Base-by-base conservation (phyloP, 1,284 basidiomycete species). In the Ganoderma lucidum region DNA sequence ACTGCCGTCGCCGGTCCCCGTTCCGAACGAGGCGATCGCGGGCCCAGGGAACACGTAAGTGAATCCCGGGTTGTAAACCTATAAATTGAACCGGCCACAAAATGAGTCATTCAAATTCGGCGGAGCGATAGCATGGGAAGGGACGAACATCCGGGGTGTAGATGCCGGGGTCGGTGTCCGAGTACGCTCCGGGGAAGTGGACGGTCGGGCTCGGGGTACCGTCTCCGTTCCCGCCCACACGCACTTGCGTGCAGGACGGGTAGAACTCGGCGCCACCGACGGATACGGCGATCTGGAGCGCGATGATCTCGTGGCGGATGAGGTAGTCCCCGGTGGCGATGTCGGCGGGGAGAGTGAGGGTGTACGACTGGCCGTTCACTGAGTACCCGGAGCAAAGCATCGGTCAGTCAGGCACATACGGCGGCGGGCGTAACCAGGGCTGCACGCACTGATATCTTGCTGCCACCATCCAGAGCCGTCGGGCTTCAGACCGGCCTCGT, bases 241-340 rank as follows among this genome's bases (percentile, higher is more conserved):
- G 81, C 66, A 93, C 75, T 75, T 93, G 92, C 10, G 86, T 78
- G 77, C 92, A 93, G 28, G 84, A 86, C 0, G 88, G 88, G 77
- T 93, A 93, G 81, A 92, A 93, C 78, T 93, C 91, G 12, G 90
- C 91, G 15, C 88, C 88, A 5, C 87, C 87, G 0, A 64, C 1
- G 1, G 75, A 69, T 61, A 77, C 77, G 8, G 85, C 92, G 23
- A 87, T 81, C 72, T 93, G 92, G 14, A 93, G 86, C 6, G 89
- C 87, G 76, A 93, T 90, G 78, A 93, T 70, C 65, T 93, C 92
- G 77, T 91, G 87, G 6, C 92, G 89, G 74, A 93, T 80, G 70
- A 93, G 83, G 76, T 93, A 93, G 73, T 88, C 82, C 92, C 92
- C 0, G 90, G 78, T n/a, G 0, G 84, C 82, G 69, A 93, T 79